Base-by-base conservation (phyloP, 805 yeast species). In the Komagataella pastoris region DNA sequence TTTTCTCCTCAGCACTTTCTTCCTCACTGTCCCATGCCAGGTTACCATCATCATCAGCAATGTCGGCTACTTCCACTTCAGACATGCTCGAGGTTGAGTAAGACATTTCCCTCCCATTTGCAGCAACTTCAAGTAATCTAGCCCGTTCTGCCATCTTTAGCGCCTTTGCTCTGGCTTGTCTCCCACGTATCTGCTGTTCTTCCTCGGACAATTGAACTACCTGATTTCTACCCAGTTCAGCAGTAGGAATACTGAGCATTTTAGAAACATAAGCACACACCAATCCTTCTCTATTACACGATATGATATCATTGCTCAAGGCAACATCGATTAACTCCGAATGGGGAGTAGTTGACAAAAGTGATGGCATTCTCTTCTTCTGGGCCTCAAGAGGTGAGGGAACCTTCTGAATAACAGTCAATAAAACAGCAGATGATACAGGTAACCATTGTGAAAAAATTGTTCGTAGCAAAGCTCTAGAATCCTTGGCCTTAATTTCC, bases 401-500 rank as follows among this genome's bases (percentile, higher is more conserved):
- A 49, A 93, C 65, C 54, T 80, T 79, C 54, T 88, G 93, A 36
- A 90, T 83, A 3, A 91, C 95, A 1, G 95, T 81, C 7, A 93
- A 74, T 24, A 93, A 68, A 7, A 91, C 77, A 0, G 98, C 87
- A 44, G 86, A 83, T 21, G 97, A 85, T 3, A 93, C 79, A 0
- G 99, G 98, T 19, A 93, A 70, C 97, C 99, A 93, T 62, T 91
- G 97, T 1, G 88, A 80, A 79, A 91, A 80, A 3, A 93, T 76
- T 6, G 80, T 71, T 52, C 74, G 76, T 17, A 89, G 63, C 47
- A 88, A 65, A 51, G 70, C 72, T 55, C 80, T 82, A 48, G 80
- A 72, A 61, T 91, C 97, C 59, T 84, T 88, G 0, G 96, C 81
- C 52, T 85, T 74, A 52, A 88, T 61, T 56, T 90, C 97, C 54